phyloP scores from a whole-genome alignment of 2,329 filamentous ascomycete genomes.

The Cadophora sp. region DNA sequence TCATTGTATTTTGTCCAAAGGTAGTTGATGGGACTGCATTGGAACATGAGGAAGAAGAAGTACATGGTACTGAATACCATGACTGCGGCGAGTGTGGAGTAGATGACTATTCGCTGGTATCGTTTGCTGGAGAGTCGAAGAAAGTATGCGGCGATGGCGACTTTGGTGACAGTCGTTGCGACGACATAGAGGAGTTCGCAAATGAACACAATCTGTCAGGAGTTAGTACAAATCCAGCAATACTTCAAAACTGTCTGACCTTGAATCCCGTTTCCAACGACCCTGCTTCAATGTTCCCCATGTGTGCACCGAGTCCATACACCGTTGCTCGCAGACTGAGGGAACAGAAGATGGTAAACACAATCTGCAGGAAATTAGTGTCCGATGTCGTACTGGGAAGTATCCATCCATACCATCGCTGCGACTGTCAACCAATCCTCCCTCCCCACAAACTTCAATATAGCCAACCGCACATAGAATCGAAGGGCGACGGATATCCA shows the following conservation, averaged over 20 bases:
- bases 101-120: constrained; percentile 39
- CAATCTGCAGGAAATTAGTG: constrained; percentile 30
- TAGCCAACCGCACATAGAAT: constrained; percentile 40
- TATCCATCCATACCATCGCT: constrained; percentile 33
- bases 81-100: constrained; percentile 34
- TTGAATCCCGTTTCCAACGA: constrained; percentile 37
- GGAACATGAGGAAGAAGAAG: constrained; percentile 42
- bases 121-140: constrained; percentile 38
- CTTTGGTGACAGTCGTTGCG: constrained; percentile 40
- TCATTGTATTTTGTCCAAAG: constrained; percentile 47
- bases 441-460: constrained; percentile 41
- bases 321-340: constrained; percentile 34
- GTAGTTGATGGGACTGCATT: constrained; percentile 42
- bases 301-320: constrained; percentile 42
- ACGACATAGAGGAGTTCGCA: constrained; percentile 43
- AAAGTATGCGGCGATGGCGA: constrained; percentile 41
- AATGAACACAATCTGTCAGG: constrained; percentile 37
- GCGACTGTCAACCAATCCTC: constrained; percentile 43
- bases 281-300: constrained; percentile 34
- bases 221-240: constrained; percentile 2
- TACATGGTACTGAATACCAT: constrained; percentile 39
- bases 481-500: constrained; percentile 42
- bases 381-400: background rate
- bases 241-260: constrained; percentile 20
- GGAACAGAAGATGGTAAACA: constrained; percentile 38